These are phyloP conservation scores for Populus euphratica DNA, from an alignment of 345 rosid genomes.

Conservation along the genomic window DNA sequence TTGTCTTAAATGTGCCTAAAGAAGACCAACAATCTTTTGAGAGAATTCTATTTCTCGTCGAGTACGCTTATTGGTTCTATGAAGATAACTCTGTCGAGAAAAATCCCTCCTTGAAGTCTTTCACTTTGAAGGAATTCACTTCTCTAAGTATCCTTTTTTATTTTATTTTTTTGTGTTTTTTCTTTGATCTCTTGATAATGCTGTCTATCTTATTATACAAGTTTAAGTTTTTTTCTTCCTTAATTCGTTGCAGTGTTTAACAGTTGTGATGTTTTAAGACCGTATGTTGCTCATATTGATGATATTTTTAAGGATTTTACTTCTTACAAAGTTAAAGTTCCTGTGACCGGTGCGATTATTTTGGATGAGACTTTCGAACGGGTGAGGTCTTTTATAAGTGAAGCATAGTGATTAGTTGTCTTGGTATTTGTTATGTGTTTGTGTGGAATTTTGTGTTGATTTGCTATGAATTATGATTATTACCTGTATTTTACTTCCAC, in stretches of 20 bases:
- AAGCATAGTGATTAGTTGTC: not conserved
- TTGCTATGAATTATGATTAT: not conserved
- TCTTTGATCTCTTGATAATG: not conserved
- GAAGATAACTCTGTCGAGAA: conserved; percentile 94
- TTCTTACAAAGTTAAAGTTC: conserved; percentile 96
- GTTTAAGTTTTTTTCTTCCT: conserved; percentile 26
- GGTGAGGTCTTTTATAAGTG: conserved; percentile 43
- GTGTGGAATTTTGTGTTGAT: not conserved
- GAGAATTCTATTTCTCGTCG: conserved; percentile 92
- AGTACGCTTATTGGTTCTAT: conserved; percentile 96
- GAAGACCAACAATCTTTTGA: conserved; percentile 98
- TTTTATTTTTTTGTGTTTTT: not conserved
- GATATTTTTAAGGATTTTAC: conserved; percentile 96
- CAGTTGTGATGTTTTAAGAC: conserved; percentile 82
- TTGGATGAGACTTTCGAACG: conserved; percentile 90
- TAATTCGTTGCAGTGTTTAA: conserved; percentile 65
- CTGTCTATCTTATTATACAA: not conserved
- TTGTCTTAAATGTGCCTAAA: conserved; percentile 93
- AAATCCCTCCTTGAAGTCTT: conserved; percentile 83
- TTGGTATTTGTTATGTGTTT: no score
- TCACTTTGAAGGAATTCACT: conserved; percentile 87
- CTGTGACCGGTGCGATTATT: conserved; percentile 95
- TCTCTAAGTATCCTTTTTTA: conserved; percentile 67
- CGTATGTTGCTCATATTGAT: conserved; percentile 86
- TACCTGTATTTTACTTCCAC: not conserved